Evolutionary conservation across 768 basidiomycete genomes (phyloP).

Genomic region (Clavulina sp.): DNA sequence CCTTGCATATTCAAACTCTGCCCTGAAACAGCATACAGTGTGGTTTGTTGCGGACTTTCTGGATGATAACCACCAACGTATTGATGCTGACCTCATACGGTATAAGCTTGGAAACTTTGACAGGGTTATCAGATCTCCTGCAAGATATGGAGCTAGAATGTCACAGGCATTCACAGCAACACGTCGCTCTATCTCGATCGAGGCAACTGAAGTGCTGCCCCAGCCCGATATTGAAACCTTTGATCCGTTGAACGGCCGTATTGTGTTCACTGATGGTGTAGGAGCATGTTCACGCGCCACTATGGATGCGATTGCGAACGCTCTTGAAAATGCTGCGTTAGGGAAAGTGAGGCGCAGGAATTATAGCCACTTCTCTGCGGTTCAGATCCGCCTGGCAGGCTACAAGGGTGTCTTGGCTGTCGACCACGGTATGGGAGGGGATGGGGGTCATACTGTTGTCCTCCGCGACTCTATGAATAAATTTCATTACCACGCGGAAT

Average conservation of each 20-base stretch:
- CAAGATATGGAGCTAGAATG: constrained; percentile 51
- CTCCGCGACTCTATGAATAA: constrained; percentile 51
- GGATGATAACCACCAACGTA: constrained; percentile 13
- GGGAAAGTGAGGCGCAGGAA: constrained; percentile 15
- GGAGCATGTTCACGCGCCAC: constrained; percentile 43
- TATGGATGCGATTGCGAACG: constrained; percentile 30
- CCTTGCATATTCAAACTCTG: constrained; percentile 57
- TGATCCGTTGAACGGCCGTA: too few relatives aligned
- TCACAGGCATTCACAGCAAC: constrained; percentile 64
- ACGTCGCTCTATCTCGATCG: constrained; percentile 33
- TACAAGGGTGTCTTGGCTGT: constrained; percentile 35
- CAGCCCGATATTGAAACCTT: constrained; percentile 31
- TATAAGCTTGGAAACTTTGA: constrained; percentile 35
- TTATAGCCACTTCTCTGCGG: constrained; percentile 30
- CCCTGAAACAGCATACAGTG: constrained; percentile 59
- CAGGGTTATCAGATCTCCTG: constrained; percentile 38
- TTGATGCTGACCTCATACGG: constrained; percentile 36
- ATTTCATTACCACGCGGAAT: constrained; percentile 34
- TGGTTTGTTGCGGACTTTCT: constrained; percentile 57
- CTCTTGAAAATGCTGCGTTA: too few relatives aligned
- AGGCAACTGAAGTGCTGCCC: constrained; percentile 22
- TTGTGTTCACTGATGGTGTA: constrained; percentile 56
- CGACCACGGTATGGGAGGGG: constrained; percentile 33
- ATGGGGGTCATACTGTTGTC: constrained; percentile 33
- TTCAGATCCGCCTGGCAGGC: constrained; percentile 17